A percentile compares a stretch with the other conserved stretches of the same genome.
Evolutionary conservation across 2,329 filamentous ascomycete species (phyloP).

Genomic region (Dactylellina leptospora): DNA sequence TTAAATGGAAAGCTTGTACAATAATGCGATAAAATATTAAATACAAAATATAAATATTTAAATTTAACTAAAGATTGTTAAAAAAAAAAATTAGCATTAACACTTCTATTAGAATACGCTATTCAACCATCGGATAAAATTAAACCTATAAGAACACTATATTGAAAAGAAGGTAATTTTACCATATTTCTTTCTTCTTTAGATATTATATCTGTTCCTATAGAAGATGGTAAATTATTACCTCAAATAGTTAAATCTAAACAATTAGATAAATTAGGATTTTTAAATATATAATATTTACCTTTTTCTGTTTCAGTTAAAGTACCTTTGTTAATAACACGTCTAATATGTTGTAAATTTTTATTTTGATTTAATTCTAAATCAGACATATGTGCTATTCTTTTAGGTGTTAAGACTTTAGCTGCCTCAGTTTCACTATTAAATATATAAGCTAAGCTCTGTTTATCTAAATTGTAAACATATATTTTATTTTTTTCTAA

Average conservation of each 20-base stretch:
- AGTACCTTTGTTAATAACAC: background rate
- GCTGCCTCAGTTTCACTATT: background rate
- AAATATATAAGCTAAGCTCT: conserved; percentile 9
- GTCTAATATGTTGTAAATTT: background rate
- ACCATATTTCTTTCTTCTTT: background rate
- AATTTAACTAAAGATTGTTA: background rate
- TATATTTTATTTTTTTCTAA: background rate
- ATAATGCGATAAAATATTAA: conserved; percentile 5
- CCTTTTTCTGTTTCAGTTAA: background rate
- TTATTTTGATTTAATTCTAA: conserved; percentile 1
- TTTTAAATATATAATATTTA: background rate
- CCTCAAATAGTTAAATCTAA: background rate
- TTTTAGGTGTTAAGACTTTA: conserved; percentile 3
- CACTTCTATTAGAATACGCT: background rate
- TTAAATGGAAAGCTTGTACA: background rate
- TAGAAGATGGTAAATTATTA: background rate
- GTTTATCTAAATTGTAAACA: background rate
- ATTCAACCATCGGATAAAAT: background rate
- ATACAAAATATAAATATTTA: conserved; percentile 7
- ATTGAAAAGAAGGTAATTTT: background rate
- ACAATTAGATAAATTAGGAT: background rate
- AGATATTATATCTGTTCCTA: background rate
- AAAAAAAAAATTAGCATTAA: background rate
- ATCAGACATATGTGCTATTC: background rate
- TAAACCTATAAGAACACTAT: background rate